Evolutionary conservation across 768 basidiomycete genomes (phyloP), one percentile per base, ranked within the genome.

Genomic region (Chlorophyllum brunneum): DNA sequence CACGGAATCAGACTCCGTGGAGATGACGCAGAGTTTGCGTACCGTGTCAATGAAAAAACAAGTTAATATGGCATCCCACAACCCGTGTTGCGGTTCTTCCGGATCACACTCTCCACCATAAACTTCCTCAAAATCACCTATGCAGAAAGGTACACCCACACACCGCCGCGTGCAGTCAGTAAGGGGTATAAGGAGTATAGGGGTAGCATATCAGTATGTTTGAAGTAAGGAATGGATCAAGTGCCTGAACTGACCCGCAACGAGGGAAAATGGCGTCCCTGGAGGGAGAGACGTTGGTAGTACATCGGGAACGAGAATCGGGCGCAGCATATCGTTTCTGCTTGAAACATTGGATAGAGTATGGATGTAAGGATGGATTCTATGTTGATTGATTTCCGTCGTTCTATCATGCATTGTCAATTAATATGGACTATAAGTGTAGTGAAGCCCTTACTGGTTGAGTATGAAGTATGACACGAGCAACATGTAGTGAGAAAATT

Each of bases 41-140:
- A 92, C 93, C 3, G 94, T 97, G 63, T 99, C 95, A 44, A 98
- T 86, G 74, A 98, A 98, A 77, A 98, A 98, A 64, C 93, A 98
- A 1, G 94, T 98, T 57, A 97, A 67, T 5, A 98, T 78, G 0
- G 88, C 89, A 58, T 95, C 84, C 92, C 92, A 98, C 58, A 81
- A 67, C 10, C 87, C 91, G 2, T 79, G 71, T 45, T 92, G 89
- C 3, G 85, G 82, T 55, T 86, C 84, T 26, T 74, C 69, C 9
- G 77, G 72, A 26, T 77, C 69, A 34, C 72, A 68, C 8, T 79
- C 73, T 13, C 70, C 69, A 0, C 89, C 90, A 62, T 95, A 98
- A 15, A 95, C 84, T 60, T 95, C 94, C 61, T 93, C 90, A 61
- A 95, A 97, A 61, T 98, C 94, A 27, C 93, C 92, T 81, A 62